Evolutionary conservation across 768 basidiomycete genomes (phyloP), one percentile per base, ranked within the genome.

Genomic region (Leccinum broughii): DNA sequence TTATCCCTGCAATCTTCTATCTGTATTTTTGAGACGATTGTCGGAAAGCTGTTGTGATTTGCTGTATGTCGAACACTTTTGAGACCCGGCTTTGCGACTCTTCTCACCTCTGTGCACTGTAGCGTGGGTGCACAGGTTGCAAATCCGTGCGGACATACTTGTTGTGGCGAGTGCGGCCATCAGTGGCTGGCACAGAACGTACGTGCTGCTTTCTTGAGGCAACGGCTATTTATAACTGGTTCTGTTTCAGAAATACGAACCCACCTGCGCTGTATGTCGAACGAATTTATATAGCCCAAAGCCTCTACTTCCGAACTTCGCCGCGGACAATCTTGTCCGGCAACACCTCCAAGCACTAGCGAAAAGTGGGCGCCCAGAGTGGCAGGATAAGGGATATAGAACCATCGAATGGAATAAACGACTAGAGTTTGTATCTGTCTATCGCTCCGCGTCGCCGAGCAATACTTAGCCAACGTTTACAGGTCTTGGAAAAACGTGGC

Each of bases 131-230:
- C 87, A 4, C 85, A 90, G 68, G 62, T 85, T 28, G 79, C 82
- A 24, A 88, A 85, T 66, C 87, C 89, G 3, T 92, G 90, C 65
- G 90, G 90, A 13, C 90, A 92, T 67, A 85, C 83, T 26, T 82
- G 81, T 61, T 92, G 90, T 59, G 90, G 86, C 8, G 79, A 83
- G 46, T 92, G 90, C 66, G 83, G 82, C 11, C 78, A 81, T 73
- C 71, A 77, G 58, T 91, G 89, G 89, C 75, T 84, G 55, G 65
- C 67, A 44, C 77, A 80, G 66, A 83, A 81, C 57, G 88, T 87
- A 60, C 49, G 81, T 39, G 13, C 46, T 22, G 3, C 15, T 22
- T 50, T 22, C 68, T 10, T 49, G 48, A 8, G 30, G 26, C 35
- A 28, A 34, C 52, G 54, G 30, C 22, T 37, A 46, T 60, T 53